Evolutionary conservation across 495 filamentous ascomycete species (phyloP), one percentile per base, ranked within the genome.

Genomic region (Cladorrhinum samala): DNA sequence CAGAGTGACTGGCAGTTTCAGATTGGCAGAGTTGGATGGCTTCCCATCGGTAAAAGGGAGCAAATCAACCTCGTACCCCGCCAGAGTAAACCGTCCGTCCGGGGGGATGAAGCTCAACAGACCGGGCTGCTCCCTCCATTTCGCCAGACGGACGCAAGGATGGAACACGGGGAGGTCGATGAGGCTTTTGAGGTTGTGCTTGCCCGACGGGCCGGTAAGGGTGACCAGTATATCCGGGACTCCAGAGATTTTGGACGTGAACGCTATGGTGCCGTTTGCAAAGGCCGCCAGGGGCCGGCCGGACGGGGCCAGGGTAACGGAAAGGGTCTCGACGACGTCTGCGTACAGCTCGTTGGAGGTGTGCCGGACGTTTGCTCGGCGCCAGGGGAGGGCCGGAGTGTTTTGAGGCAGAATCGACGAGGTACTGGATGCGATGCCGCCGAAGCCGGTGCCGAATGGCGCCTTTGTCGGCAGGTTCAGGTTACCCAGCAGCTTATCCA

Each of bases 261-360:
- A 95, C 16, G 89, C 92, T 52, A 99, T 92, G 6, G 89, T 95
- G 48, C 93, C 93, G 54, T 90, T 87, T 7, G 89, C 89, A 55
- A 94, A 81, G 18, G 93, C 93, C 9, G 89, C 81, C 19, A 99
- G 78, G 2, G 91, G 82, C 5, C 88, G 78, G 8, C 94, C 93
- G 0, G 91, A 96, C 0, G 93, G 93, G 0, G 93, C 89, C 46
- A 96, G 78, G 1, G 83, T 93, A 3, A 96, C 87, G 1, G 82
- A 82, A 0, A 99, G 78, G 3, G 88, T 87, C 72, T 99, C 93
- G 41, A 99, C 80, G 2, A 99, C 80, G 67, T 99, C 93, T 38
- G 96, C 93, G 67, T 99, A 97, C 30, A 99, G 80, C 68, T 97
- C 92, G 69, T 96, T 97, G 45, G 87, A 92, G 5, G 91, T 97